phyloP scores from a whole-genome alignment of 1,284 basidiomycete species.

The Cerioporus squamosus region DNA sequence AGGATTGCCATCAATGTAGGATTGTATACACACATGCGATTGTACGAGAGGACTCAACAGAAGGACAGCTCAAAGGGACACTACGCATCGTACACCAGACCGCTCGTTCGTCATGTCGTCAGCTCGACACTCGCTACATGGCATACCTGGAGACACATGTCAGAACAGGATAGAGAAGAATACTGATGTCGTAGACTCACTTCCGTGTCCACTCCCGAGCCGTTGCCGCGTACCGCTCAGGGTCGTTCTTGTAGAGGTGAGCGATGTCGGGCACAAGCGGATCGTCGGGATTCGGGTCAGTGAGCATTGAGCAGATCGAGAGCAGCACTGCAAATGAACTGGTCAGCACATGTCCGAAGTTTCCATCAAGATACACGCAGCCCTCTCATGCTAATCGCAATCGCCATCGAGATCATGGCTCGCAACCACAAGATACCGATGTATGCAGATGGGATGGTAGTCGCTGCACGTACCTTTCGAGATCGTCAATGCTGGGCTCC shows the following conservation, averaged over 20 bases:
- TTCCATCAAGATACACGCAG: neutral
- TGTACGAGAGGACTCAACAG: conserved; percentile 14
- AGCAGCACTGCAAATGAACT: conserved; percentile 71
- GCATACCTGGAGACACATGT: conserved; percentile 51
- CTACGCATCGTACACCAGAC: conserved; percentile 32
- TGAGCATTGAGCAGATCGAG: conserved; percentile 96
- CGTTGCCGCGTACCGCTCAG: conserved; percentile 91
- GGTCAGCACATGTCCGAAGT: neutral
- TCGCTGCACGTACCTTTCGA: conserved; percentile 80
- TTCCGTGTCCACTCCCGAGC: conserved; percentile 98
- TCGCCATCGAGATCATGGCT: neutral
- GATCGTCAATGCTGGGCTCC: conserved; percentile 98
- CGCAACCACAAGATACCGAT: too few relatives aligned
- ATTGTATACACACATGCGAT: conserved; percentile 31
- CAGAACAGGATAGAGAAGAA: too few relatives aligned
- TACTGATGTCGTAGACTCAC: conserved; percentile 51
- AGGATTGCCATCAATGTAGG: conserved; percentile 21
- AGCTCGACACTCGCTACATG: conserved; percentile 46
- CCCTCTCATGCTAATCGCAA: neutral
- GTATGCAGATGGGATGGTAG: too few relatives aligned
- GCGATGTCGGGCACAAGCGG: conserved; percentile 85
- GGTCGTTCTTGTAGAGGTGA: conserved; percentile 95
- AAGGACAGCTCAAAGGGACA: conserved; percentile 23
- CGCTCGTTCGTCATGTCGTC: conserved; percentile 26
- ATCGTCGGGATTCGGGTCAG: conserved; percentile 97